Evolutionary conservation across 192 early-diverging fungal species (phyloP), one percentile per base, ranked within the genome.

Genomic region (Backusella tuberculispora): DNA sequence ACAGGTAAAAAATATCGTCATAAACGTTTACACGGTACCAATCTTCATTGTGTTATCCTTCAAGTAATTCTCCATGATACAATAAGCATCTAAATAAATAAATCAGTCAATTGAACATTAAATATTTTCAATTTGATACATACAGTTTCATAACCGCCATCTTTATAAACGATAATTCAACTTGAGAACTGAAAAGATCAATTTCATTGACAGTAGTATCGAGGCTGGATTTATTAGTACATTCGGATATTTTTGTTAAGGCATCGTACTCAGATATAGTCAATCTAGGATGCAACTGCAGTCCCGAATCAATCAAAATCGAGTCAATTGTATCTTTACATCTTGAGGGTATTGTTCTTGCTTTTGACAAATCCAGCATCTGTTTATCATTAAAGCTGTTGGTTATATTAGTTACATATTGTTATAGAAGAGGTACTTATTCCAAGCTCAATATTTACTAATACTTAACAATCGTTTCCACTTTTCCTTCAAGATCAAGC

Each of bases 101-200:
- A 21, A 56, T 56, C 53, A 56, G 53, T 56, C 53, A 56, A 56
- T 56, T 56, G 53, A 56, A 56, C 1, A 56, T 56, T 56, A 24
- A 56, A 56, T 21, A 56, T 56, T 56, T 56, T 56, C 53, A 56
- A 56, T 56, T 21, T 56, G 19, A 56, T 56, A 56, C 53, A 56
- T 56, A 56, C 53, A 56, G 53, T 56, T 56, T 56, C 19, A 56
- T 56, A 56, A 56, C 53, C 53, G 19, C 53, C 53, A 56, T 21
- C 53, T 56, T 56, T 56, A 56, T 56, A 56, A 56, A 56, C 53
- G 53, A 56, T 56, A 56, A 56, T 56, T 56, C 53, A 56, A 21
- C 53, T 56, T 56, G 53, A 56, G 53, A 56, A 56, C 53, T 56
- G 53, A 56, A 56, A 56, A 56, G 19, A 56, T 56, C 53, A 56